These are phyloP conservation scores for Saccharomycopsis sp. DNA, from an alignment of 805 yeast genomes.

Conservation along the genomic window DNA sequence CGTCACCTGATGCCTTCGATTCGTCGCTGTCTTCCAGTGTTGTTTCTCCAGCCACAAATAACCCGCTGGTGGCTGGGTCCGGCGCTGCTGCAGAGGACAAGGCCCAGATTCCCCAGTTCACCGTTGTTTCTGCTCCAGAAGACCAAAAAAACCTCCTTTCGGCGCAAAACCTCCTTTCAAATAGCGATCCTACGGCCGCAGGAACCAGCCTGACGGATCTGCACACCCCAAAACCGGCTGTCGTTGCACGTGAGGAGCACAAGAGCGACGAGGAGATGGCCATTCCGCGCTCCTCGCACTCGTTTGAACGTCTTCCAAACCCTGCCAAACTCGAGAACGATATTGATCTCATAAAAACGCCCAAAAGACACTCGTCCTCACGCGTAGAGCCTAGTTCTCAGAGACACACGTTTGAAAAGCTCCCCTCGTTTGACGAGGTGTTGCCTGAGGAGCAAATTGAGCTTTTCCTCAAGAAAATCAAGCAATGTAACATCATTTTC, in stretches of 20 bases:
- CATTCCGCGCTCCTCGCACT: slow-evolving; percentile 42
- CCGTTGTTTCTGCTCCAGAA: not conserved
- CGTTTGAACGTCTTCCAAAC: slow-evolving; percentile 50
- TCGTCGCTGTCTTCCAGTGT: not conserved
- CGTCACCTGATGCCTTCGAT: not conserved
- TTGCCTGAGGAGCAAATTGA: slow-evolving; percentile 73
- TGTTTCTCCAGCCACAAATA: not conserved
- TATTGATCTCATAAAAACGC: slow-evolving; percentile 75
- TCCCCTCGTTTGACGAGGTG: slow-evolving; percentile 86
- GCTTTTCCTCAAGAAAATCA: slow-evolving; percentile 79
- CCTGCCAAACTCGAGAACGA: slow-evolving; percentile 63
- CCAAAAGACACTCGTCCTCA: slow-evolving; percentile 88
- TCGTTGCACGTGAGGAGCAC: not conserved
- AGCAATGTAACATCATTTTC: slow-evolving; percentile 91
- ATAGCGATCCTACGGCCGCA: not conserved
- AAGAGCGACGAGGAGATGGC: slow-evolving; percentile 17
- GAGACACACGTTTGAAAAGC: slow-evolving; percentile 57
- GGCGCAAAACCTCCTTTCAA: not conserved
- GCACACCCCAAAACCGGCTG: too few species aligned
- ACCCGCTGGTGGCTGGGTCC: not conserved
- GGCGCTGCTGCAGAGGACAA: not conserved
- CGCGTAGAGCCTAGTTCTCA: slow-evolving; percentile 75
- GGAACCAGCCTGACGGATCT: not conserved
- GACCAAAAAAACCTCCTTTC: slow-evolving; percentile 1
- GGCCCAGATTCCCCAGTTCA: not conserved